Base-by-base conservation (phyloP, 2,329 filamentous ascomycete species). In the Aspergillus texensis region DNA sequence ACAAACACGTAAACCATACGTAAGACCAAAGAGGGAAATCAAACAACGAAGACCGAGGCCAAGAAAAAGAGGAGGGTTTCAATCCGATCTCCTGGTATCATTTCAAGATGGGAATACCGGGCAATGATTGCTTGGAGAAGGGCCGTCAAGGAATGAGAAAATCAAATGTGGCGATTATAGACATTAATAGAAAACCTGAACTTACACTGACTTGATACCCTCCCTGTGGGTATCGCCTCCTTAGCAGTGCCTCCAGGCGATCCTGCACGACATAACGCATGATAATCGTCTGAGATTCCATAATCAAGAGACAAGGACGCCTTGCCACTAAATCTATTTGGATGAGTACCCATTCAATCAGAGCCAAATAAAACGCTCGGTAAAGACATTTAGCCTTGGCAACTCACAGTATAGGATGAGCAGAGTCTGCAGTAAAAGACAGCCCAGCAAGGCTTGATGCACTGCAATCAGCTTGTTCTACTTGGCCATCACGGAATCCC, bases 181-280 rank as follows among this genome's bases (percentile, higher is more conserved):
- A 11, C 11, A 46, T 46, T 26, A 46, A 12, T 26, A 24, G 16
- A 54, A 61, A 48, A 8, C 9, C 24, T 39, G 39, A 10, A 58
- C 60, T 58, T 39, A 62, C 60, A 34, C 21, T 39, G 8, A 62
- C 46, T 3, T 26, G n/a, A 41, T 62, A 62, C n/a, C 34, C 39
- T 28, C 46, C 56, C 16, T 50, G 48, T 3, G 60, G 60, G 36
- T 52, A 62, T 11, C 55, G 54, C 9, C 45, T 53, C 46, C 19
- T 58, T 55, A 62, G 24, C 36, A 62, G 34, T n/a, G 54, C 55
- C 32, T 52, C 21, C 19, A 62, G n/a, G 32, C 48, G 46, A 16
- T 62, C 34, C 26, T 58, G 57, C 24, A 12, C 19, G 52, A 56
- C 55, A 50, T 62, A 62, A n/a, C 60, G 54, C 54, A 58, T 36